A percentile compares a stretch with the other conserved stretches of the same genome.
Conservation (phyloP, 2,329 filamentous ascomycete species). For the Capronia coronata region DNA sequence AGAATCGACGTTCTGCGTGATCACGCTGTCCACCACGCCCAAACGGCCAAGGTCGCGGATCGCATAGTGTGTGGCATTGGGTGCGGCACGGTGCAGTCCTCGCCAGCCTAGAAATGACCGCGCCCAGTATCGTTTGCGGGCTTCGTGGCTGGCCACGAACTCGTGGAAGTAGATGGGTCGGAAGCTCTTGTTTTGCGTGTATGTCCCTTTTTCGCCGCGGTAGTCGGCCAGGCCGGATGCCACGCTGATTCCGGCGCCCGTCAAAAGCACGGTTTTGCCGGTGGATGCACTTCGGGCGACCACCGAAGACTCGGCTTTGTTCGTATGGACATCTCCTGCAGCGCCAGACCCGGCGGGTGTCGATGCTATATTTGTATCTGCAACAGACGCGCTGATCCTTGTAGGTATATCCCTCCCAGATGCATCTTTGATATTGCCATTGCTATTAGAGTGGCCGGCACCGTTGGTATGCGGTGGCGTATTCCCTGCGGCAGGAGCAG, state of each 20-base stretch:
- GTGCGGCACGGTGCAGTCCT: constrained; percentile 66
- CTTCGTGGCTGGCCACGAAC: constrained; percentile 73
- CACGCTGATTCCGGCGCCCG: constrained; percentile 88
- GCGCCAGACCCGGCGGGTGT: too few relatives aligned
- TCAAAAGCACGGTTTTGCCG: constrained; percentile 53
- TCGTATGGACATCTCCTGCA: too few relatives aligned
- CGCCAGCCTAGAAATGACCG: constrained; percentile 91
- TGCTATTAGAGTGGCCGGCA: too few relatives aligned
- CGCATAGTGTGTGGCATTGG: constrained; percentile 74
- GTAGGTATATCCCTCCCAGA: background rate
- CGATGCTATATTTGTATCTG: background rate
- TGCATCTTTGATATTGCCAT: constrained; percentile 39
- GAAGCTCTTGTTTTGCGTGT: constrained; percentile 83
- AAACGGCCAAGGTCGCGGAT: constrained; percentile 64
- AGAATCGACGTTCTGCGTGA: constrained; percentile 97
- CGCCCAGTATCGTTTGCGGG: constrained; percentile 91
- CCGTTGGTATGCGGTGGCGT: too few relatives aligned
- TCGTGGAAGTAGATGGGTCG: constrained; percentile 90
- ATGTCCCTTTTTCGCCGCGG: constrained; percentile 80
- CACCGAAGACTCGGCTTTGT: too few relatives aligned
- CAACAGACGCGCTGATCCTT: background rate
- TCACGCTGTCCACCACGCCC: constrained; percentile 66
- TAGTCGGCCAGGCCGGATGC: constrained; percentile 92
- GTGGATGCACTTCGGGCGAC: background rate
- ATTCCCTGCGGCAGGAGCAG: too few relatives aligned